phyloP scores from a whole-genome alignment of 208 protist genomes.

The Crithidia expoeki region DNA sequence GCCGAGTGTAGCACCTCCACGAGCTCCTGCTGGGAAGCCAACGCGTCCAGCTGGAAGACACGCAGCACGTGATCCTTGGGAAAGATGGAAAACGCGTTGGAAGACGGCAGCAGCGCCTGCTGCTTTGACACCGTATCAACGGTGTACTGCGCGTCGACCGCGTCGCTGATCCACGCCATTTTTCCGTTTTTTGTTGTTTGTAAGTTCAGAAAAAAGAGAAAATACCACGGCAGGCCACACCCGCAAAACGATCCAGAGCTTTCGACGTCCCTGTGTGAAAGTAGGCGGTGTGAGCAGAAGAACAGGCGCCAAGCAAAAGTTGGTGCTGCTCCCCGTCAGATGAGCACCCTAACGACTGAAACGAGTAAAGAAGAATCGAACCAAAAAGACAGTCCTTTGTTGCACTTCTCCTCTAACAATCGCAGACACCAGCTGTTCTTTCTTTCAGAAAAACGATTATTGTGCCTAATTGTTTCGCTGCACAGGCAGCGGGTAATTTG shows the following conservation, averaged over 20 bases:
- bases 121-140: conserved; percentile 85
- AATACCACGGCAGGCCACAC: too few species aligned
- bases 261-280: neutral
- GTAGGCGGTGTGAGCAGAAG: neutral
- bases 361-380: too few species aligned
- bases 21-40: conserved; percentile 76
- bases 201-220: too few species aligned
- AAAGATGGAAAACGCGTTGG: conserved; percentile 72
- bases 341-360: too few species aligned
- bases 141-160: conserved; percentile 62
- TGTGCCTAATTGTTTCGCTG: too few species aligned
- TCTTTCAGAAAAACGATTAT: too few species aligned
- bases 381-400: too few species aligned
- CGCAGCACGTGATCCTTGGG: conserved; percentile 80
- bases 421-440: too few species aligned
- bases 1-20: conserved; percentile 71
- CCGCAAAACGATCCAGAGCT: neutral
- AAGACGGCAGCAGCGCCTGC: conserved; percentile 65
- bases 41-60: conserved; percentile 80
- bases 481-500: too few species aligned
- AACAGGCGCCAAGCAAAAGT: too few species aligned
- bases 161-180: conserved; percentile 78
- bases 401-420: too few species aligned
- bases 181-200: neutral
- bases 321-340: too few species aligned